Conservation (phyloP, 1,284 basidiomycete genomes). For the Marasmius fiardii region DNA sequence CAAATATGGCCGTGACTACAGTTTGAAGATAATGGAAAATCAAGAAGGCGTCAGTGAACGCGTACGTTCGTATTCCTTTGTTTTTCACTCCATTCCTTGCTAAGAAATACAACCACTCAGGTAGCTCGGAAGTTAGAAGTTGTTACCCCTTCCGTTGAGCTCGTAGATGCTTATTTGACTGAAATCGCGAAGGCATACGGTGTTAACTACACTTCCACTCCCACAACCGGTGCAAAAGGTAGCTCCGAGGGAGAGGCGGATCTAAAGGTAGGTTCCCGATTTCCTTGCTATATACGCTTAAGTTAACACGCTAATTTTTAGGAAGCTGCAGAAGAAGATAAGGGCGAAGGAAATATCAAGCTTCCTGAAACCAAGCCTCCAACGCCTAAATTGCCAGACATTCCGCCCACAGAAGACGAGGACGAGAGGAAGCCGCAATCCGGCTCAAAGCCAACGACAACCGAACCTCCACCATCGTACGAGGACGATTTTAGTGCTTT, state of each 20-base stretch:
- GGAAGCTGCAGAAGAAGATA: conserved; percentile 7
- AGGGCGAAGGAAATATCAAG: not conserved
- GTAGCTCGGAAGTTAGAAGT: conserved; percentile 70
- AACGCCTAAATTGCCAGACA: conserved; percentile 39
- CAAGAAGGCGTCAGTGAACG: conserved; percentile 73
- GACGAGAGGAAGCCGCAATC: conserved; percentile 21
- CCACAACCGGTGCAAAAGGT: not conserved
- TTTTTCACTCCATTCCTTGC: conserved; percentile 2
- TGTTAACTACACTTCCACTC: conserved; percentile 61
- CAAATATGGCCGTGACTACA: conserved; percentile 87
- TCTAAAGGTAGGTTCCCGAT: conserved; percentile 27
- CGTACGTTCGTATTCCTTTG: conserved; percentile 39
- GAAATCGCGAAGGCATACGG: conserved; percentile 90
- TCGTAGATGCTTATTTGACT: conserved; percentile 84
- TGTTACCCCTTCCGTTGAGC: conserved; percentile 64
- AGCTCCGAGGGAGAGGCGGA: conserved; percentile 20
- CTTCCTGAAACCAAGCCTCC: conserved; percentile 19
- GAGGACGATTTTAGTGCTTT: conserved; percentile 74
- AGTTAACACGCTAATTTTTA: not conserved
- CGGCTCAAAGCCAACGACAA: conserved; percentile 20
- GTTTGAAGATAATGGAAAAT: conserved; percentile 80
- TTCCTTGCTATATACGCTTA: not conserved
- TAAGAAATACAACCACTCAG: conserved; percentile 31
- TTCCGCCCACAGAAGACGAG: conserved; percentile 44
- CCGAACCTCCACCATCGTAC: conserved; percentile 27